Percentiles rank a stretch among this genome's conserved stretches.
Conservation (phyloP, 1,139 yeast species). For the Kurtzmaniella quercitrusa region DNA sequence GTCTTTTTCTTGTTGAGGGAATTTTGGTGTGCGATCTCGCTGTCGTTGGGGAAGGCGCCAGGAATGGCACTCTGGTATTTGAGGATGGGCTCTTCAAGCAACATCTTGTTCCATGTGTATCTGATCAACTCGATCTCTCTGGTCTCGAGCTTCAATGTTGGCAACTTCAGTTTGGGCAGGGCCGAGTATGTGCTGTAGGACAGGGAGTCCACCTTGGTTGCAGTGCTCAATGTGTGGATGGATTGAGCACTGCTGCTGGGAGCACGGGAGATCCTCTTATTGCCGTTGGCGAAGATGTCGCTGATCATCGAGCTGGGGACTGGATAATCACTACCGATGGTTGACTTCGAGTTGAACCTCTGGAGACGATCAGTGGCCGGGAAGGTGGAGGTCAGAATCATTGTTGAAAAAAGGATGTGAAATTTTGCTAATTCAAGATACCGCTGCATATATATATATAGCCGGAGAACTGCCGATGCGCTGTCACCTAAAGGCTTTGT, state of each 20-base stretch:
- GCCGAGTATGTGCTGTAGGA: conserved; percentile 22
- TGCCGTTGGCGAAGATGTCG: neutral
- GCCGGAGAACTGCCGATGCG: neutral
- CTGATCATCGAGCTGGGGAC: neutral
- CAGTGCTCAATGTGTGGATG: conserved; percentile 12
- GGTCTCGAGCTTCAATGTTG: conserved; percentile 22
- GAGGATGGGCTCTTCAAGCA: conserved; percentile 31
- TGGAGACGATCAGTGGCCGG: neutral
- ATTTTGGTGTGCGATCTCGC: conserved; percentile 5
- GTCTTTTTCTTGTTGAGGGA: neutral
- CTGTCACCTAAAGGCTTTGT: neutral
- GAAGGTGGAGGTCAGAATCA: neutral
- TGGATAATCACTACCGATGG: neutral
- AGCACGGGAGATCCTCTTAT: neutral
- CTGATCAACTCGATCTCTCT: conserved; percentile 38
- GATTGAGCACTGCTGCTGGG: neutral
- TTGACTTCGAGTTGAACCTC: neutral
- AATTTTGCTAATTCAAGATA: neutral
- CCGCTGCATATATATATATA: neutral
- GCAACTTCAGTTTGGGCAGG: conserved; percentile 19
- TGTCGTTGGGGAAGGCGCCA: conserved; percentile 20
- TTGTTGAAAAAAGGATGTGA: neutral
- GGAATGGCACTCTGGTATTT: conserved; percentile 17
- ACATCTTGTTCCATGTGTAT: conserved; percentile 43
- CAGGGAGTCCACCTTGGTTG: conserved; percentile 32